These are phyloP conservation scores for Cyclotella atomus DNA, from an alignment of 108 stramenopile genomes.

Conservation along the genomic window DNA sequence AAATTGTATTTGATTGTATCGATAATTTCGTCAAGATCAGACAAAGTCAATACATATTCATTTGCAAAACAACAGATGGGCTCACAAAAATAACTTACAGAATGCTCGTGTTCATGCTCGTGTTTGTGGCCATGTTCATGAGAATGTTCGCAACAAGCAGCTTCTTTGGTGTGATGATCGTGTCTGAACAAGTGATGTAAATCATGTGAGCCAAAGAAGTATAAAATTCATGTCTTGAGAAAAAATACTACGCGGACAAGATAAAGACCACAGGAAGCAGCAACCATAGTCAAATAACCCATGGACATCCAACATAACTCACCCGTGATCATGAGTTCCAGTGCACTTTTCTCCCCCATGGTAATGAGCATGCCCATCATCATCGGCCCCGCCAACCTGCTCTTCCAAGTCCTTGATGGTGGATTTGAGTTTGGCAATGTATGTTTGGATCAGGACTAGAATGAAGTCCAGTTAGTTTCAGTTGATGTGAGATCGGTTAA, in stretches of 20 bases:
- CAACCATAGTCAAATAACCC: no score
- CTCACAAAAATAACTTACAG: neutral
- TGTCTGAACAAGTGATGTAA: slow-evolving; percentile 1
- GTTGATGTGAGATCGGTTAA: neutral
- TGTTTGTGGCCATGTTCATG: slow-evolving; percentile 22
- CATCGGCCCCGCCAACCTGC: slow-evolving; percentile 31
- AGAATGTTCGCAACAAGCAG: slow-evolving; percentile 4
- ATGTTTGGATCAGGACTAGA: slow-evolving; percentile 49
- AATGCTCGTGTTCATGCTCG: slow-evolving; percentile 28
- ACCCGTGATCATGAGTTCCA: slow-evolving; percentile 23
- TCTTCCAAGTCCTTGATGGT: slow-evolving; percentile 44
- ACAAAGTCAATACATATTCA: neutral
- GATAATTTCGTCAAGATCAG: neutral
- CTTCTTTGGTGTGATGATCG: slow-evolving; percentile 3
- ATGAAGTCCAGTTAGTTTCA: neutral
- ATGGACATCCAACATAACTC: neutral
- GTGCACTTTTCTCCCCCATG: slow-evolving; percentile 80
- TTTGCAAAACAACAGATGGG: neutral
- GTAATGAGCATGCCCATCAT: slow-evolving; percentile 78
- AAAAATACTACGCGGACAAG: neutral
- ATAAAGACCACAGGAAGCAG: no score
- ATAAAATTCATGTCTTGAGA: neutral
- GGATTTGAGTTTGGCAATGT: slow-evolving; percentile 50
- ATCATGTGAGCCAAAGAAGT: neutral
- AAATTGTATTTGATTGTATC: slow-evolving; percentile 1